Conservation (phyloP, 768 basidiomycete species). For the Panaeolus papilionaceus region DNA sequence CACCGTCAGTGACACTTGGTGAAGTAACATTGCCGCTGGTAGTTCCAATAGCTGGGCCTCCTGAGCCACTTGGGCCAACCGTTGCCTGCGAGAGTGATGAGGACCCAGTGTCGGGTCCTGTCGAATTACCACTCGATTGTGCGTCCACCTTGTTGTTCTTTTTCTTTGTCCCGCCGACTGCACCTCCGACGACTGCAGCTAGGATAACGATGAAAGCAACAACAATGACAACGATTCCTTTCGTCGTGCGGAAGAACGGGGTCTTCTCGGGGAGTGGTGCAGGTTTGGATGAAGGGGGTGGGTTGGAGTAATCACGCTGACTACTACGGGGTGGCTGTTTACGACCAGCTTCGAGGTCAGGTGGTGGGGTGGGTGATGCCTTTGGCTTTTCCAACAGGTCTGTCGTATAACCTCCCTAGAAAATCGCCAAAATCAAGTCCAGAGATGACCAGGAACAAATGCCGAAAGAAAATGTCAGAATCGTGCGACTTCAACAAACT, state of each 20-base stretch:
- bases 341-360: slow-evolving; percentile 17
- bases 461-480: not conserved
- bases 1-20: not conserved
- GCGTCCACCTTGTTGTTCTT: slow-evolving; percentile 17
- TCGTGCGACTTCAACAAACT: slow-evolving; percentile 1
- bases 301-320: slow-evolving; percentile 1
- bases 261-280: slow-evolving; percentile 48
- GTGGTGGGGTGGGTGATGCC: not conserved
- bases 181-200: slow-evolving; percentile 61
- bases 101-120: not conserved
- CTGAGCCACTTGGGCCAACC: not conserved
- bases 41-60: not conserved
- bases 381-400: slow-evolving; percentile 12
- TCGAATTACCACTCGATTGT: slow-evolving; percentile 1
- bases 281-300: not conserved
- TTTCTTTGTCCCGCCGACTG: slow-evolving; percentile 56
- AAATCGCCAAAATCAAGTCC: not conserved
- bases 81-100: not conserved
- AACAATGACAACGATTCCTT: slow-evolving; percentile 48
- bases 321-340: not conserved
- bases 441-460: not conserved
- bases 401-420: slow-evolving; percentile 17
- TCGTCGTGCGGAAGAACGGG: slow-evolving; percentile 51
- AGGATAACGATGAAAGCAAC: slow-evolving; percentile 48
- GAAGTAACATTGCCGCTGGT: not conserved